Conservation (phyloP, 2,329 filamentous ascomycete species). For the Zopfia rhizophila region DNA sequence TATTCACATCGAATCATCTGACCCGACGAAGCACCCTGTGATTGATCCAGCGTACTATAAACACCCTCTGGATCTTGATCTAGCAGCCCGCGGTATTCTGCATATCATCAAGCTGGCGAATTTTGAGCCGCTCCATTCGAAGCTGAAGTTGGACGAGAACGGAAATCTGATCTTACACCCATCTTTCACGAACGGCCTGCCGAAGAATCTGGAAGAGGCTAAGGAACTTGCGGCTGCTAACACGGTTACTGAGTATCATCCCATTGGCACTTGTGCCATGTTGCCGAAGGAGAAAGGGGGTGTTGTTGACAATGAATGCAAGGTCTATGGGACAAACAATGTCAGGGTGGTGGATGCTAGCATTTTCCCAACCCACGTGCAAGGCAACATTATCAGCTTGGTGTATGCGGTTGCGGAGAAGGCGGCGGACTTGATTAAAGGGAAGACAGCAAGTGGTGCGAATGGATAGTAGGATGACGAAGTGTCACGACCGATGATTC, state of each 20-base stretch:
- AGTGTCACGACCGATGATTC: too few species aligned
- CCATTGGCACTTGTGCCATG: conserved; percentile 45
- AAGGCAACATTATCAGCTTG: conserved; percentile 39
- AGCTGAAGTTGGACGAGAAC: conserved; percentile 34
- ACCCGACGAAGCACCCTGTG: conserved; percentile 45
- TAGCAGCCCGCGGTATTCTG: conserved; percentile 49
- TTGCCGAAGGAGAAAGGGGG: conserved; percentile 42
- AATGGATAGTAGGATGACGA: too few species aligned
- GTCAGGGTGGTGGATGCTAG: conserved; percentile 41
- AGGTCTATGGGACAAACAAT: conserved; percentile 44
- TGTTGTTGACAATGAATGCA: conserved; percentile 35
- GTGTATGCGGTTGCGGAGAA: conserved; percentile 48
- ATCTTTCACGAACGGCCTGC: conserved; percentile 8
- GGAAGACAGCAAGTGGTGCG: too few species aligned
- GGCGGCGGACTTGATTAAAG: conserved; percentile 41
- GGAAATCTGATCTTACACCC: conserved; percentile 25
- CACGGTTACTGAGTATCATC: conserved; percentile 43
- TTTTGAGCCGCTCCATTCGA: conserved; percentile 41
- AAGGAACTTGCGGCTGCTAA: conserved; percentile 26
- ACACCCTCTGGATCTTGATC: conserved; percentile 57
- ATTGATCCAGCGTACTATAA: conserved; percentile 58
- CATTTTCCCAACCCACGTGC: conserved; percentile 39
- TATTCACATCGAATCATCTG: conserved; percentile 53
- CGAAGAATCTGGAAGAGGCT: conserved; percentile 35
- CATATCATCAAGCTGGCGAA: conserved; percentile 43